Conservation (phyloP, 139 green algal genomes). For the Chlorella sorokiniana region DNA sequence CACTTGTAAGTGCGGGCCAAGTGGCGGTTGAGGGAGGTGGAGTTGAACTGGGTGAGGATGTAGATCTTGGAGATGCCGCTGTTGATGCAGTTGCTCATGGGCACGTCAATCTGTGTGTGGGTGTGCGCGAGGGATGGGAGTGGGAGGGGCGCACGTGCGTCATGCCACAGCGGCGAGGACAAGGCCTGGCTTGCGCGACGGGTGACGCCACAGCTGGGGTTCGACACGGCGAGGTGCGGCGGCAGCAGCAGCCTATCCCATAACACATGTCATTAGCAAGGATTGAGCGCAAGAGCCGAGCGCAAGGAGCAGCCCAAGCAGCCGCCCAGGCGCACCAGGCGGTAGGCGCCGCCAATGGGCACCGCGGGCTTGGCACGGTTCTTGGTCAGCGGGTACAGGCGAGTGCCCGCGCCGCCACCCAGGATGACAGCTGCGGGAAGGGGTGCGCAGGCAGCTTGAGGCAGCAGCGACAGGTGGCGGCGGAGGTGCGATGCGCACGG, state of each 20-base stretch:
- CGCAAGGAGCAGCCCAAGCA: not conserved
- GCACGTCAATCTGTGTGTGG: conserved; percentile 93
- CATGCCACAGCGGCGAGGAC: too few relatives aligned
- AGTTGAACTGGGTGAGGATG: conserved; percentile 98
- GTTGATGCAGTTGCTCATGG: conserved; percentile 99
- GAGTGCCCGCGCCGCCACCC: conserved; percentile 87
- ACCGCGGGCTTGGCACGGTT: conserved; percentile 93
- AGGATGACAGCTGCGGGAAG: conserved; percentile 83
- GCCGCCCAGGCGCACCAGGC: conserved; percentile 37
- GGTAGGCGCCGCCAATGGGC: conserved; percentile 97
- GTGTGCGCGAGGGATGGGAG: too few relatives aligned
- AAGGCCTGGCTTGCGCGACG: too few relatives aligned
- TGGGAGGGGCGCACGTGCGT: too few relatives aligned
- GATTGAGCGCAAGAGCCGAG: not conserved
- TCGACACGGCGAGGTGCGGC: too few relatives aligned
- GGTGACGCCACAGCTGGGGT: too few relatives aligned
- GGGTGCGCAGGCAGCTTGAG: not conserved
- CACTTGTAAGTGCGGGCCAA: conserved; percentile 95
- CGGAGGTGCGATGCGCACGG: not conserved
- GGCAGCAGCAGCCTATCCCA: too few relatives aligned
- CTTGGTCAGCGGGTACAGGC: conserved; percentile 95
- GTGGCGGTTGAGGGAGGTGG: conserved; percentile 97
- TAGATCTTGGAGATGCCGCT: conserved; percentile 98
- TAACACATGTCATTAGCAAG: not conserved
- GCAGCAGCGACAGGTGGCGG: not conserved